These are phyloP conservation scores for Emiliania huxleyi DNA, from an alignment of 78 protist genomes.

Conservation along the genomic window DNA sequence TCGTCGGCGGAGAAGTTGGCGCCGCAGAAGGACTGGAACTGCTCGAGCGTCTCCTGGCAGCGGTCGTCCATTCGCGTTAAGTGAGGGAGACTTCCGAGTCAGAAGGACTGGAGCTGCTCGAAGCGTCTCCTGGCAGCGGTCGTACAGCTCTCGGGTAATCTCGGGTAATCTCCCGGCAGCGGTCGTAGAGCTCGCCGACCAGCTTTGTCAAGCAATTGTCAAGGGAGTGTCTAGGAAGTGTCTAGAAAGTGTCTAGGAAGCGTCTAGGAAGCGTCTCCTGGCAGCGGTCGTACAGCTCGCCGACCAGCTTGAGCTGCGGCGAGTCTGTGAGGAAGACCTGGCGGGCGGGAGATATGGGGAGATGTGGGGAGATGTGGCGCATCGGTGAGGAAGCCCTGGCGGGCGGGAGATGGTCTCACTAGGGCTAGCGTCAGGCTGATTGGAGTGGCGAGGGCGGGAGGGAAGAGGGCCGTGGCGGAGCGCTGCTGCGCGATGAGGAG, in stretches of 20 bases:
- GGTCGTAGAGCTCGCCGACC: slow-evolving; percentile 61
- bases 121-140: slow-evolving; percentile 71
- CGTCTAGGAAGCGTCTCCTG: slow-evolving; percentile 69
- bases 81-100: too few relatives aligned
- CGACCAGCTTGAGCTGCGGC: slow-evolving; percentile 54
- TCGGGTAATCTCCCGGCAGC: too few relatives aligned
- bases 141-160: slow-evolving; percentile 51
- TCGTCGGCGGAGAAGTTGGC: neutral
- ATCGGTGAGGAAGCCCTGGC: too few relatives aligned
- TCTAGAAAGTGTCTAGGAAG: too few relatives aligned
- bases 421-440: too few relatives aligned
- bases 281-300: slow-evolving; percentile 69
- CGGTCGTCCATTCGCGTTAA: too few relatives aligned
- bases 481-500: slow-evolving; percentile 7
- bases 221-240: too few relatives aligned
- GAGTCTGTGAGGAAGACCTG: neutral
- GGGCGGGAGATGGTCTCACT: too few relatives aligned
- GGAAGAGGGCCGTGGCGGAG: neutral
- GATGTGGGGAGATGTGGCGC: too few relatives aligned
- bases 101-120: neutral
- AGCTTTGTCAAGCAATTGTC: too few relatives aligned
- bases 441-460: too few relatives aligned
- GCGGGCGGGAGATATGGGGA: too few relatives aligned
- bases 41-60: slow-evolving; percentile 62
- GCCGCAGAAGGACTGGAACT: neutral